Evolutionary conservation across 2,329 filamentous ascomycete genomes (phyloP), one percentile per base, ranked within the genome.

Genomic region (Ceratocystis lukuohia): DNA sequence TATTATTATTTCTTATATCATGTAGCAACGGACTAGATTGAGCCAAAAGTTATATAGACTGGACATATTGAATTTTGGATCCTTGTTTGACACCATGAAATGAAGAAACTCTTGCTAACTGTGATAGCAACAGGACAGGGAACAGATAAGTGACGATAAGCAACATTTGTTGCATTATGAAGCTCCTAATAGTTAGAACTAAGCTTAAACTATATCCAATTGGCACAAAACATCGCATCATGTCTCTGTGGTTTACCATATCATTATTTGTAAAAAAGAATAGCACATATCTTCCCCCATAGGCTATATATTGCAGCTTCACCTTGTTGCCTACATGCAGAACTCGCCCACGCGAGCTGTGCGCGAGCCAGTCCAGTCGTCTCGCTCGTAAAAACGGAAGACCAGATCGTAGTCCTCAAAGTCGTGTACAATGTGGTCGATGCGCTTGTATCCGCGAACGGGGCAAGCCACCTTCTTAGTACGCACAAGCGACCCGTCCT

Each of bases 371-470:
- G 77, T 74, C 83, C 84, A 97, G 72, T 88, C 93, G 70, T 96
- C 85, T 68, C 90, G 85, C 79, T 97, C 92, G 74, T 96, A 99
- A 80, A 95, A 96, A 68, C 93, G 85, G 79, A 99, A 99, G 59
- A 99, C 88, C 46, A 99, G 81, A 75, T 97, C 92, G 74, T 99
- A 99, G 65, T 95, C 94, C 73, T 99, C 93, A 71, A 99, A 87
- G 73, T 97, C 92, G 75, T 99, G 94, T 63, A 99, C 91, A 70
- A 99, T 96, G 65, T 92, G 88, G 75, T 99, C 94, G 65, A 96
- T 84, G 22, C 94, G 85, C 68, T 88, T 84, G 75, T 99, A 99
- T 1, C 94, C 94, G 68, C 84, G 80, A 71, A 99, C 88, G 71
- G 79, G 76, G 71, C 79, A 71, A 70, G 77, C 73, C 71, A 73